Conservation (phyloP, 2,329 filamentous ascomycete species). For the Sporothrix brasiliensis region DNA sequence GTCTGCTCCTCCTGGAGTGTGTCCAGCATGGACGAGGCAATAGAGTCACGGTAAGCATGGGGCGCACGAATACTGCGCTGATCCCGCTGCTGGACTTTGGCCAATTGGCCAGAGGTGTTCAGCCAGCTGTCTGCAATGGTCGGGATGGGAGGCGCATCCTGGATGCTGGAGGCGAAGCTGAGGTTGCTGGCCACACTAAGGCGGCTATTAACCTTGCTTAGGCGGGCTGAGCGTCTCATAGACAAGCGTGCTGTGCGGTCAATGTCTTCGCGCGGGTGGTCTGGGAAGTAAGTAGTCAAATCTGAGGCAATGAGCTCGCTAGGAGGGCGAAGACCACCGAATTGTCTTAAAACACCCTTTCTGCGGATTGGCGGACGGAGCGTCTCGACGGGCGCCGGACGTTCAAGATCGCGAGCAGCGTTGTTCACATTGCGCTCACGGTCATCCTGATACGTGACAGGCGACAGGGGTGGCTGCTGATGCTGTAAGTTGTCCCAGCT, state of each 20-base stretch:
- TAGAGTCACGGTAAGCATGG: slow-evolving; percentile 77
- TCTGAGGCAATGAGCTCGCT: slow-evolving; percentile 98
- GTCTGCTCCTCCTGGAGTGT: slow-evolving; percentile 88
- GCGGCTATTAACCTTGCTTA: slow-evolving; percentile 90
- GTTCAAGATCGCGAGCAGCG: slow-evolving; percentile 60
- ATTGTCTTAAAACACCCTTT: slow-evolving; percentile 69
- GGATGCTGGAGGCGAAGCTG: slow-evolving; percentile 88
- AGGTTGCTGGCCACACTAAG: slow-evolving; percentile 92
- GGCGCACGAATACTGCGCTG: slow-evolving; percentile 51
- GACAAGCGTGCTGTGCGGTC: slow-evolving; percentile 94
- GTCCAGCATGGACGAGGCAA: slow-evolving; percentile 85
- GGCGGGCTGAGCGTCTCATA: slow-evolving; percentile 82
- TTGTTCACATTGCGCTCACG: slow-evolving; percentile 68
- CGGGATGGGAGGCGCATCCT: slow-evolving; percentile 91
- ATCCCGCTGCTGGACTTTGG: slow-evolving; percentile 53
- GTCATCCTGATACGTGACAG: slow-evolving; percentile 72
- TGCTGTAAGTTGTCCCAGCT: slow-evolving; percentile 77
- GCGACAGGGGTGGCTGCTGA: slow-evolving; percentile 73
- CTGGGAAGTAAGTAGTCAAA: slow-evolving; percentile 94
- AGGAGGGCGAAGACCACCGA: slow-evolving; percentile 88
- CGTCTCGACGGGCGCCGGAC: slow-evolving; percentile 54
- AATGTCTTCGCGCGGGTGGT: slow-evolving; percentile 90
- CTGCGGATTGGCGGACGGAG: slow-evolving; percentile 49
- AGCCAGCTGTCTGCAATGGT: slow-evolving; percentile 96
- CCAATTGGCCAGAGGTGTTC: slow-evolving; percentile 59